These are phyloP conservation scores for Ophiostoma sp. DNA, from an alignment of 2,329 filamentous ascomycete genomes.

Conservation along the genomic window DNA sequence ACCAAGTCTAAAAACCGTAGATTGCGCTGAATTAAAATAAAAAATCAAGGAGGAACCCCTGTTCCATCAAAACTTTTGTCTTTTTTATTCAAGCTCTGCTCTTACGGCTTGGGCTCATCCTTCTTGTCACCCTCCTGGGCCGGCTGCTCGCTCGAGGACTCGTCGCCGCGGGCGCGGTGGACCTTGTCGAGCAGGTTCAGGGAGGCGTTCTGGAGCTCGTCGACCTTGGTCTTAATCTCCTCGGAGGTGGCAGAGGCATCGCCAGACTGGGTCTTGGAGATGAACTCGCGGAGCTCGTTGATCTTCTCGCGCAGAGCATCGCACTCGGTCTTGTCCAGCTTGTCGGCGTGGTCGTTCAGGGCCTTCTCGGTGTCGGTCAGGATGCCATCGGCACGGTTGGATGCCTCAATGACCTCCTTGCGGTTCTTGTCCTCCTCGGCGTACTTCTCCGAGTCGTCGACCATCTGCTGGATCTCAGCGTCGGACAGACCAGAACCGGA, in stretches of 20 bases:
- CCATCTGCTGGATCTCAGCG: slow-evolving; percentile 92
- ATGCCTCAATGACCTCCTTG: slow-evolving; percentile 89
- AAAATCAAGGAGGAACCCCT: not conserved
- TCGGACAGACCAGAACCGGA: slow-evolving; percentile 96
- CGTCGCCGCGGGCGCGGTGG: slow-evolving; percentile 82
- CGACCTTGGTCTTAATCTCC: slow-evolving; percentile 97
- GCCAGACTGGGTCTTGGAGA: slow-evolving; percentile 90
- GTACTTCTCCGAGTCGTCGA: slow-evolving; percentile 95
- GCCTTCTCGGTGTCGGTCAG: slow-evolving; percentile 98
- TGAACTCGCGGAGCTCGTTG: slow-evolving; percentile 73
- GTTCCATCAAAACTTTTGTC: slow-evolving; percentile 18
- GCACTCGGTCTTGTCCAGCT: slow-evolving; percentile 92
- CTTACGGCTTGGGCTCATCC: slow-evolving; percentile 64
- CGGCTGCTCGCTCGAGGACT: slow-evolving; percentile 44
- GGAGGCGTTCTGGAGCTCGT: slow-evolving; percentile 92
- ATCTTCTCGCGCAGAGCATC: slow-evolving; percentile 95
- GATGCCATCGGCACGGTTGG: slow-evolving; percentile 95
- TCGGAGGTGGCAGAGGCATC: slow-evolving; percentile 80
- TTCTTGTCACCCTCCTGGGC: slow-evolving; percentile 69
- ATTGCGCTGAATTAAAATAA: not conserved
- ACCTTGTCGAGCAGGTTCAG: slow-evolving; percentile 99
- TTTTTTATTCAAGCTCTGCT: slow-evolving; percentile 21
- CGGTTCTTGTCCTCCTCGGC: slow-evolving; percentile 93
- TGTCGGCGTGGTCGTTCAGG: slow-evolving; percentile 92
- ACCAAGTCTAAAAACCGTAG: not conserved